Percentiles rank a stretch among this genome's conserved stretches.
Evolutionary conservation across 441 rosid species (phyloP).

Genomic region (Adansonia grandidieri): DNA sequence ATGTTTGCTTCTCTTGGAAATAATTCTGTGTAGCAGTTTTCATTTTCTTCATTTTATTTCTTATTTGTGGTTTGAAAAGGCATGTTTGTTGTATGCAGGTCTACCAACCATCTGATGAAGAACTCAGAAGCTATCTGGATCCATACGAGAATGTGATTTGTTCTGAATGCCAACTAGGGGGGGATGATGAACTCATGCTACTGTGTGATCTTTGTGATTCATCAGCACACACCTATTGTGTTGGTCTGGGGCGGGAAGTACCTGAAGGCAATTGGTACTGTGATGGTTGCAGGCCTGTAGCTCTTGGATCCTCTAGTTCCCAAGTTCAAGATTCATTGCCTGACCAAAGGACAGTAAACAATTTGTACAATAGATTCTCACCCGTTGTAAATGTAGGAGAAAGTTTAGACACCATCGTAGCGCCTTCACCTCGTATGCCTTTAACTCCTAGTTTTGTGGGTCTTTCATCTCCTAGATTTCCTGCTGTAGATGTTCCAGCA

Average conservation of each 20-base stretch:
- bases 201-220: slow-evolving; percentile 98
- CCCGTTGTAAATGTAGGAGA: slow-evolving; percentile 50
- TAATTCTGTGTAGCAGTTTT: neutral
- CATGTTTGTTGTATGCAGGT: slow-evolving; percentile 54
- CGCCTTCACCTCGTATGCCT: slow-evolving; percentile 59
- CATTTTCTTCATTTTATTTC: slow-evolving; percentile 19
- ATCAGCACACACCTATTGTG: slow-evolving; percentile 96
- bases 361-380: slow-evolving; percentile 50
- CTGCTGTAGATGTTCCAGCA: slow-evolving; percentile 49
- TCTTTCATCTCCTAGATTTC: slow-evolving; percentile 74
- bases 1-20: slow-evolving; percentile 26
- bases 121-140: slow-evolving; percentile 87
- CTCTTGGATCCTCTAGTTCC: slow-evolving; percentile 75
- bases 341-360: slow-evolving; percentile 54
- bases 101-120: slow-evolving; percentile 98
- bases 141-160: slow-evolving; percentile 95
- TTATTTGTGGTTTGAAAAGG: slow-evolving; percentile 26
- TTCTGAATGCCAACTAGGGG: slow-evolving; percentile 91
- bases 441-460: slow-evolving; percentile 50
- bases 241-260: slow-evolving; percentile 91
- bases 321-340: slow-evolving; percentile 52
- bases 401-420: slow-evolving; percentile 50
- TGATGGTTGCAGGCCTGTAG: slow-evolving; percentile 87
- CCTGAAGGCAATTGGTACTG: slow-evolving; percentile 99
- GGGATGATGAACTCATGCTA: slow-evolving; percentile 96